A percentile compares a stretch with the other conserved stretches of the same genome.
phyloP scores from a whole-genome alignment of 768 basidiomycete species.

The Mycena vulgaris region DNA sequence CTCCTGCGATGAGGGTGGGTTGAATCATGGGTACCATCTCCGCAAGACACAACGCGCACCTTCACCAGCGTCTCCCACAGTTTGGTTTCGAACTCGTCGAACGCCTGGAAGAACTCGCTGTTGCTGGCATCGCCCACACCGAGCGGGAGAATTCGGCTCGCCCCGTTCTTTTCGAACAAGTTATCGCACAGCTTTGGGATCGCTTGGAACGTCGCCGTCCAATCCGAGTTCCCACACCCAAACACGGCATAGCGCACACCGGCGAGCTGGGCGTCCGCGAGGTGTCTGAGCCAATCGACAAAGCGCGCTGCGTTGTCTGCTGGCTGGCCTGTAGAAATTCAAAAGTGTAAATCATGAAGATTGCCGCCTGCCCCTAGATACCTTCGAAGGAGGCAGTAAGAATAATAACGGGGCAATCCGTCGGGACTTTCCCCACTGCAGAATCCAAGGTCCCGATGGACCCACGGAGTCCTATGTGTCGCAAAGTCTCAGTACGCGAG shows the following conservation, averaged over 20 bases:
- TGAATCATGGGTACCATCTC: background rate
- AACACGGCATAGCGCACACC: background rate
- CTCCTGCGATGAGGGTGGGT: background rate
- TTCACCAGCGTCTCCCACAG: background rate
- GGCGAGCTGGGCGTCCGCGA: background rate
- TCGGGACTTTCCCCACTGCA: constrained; percentile 52
- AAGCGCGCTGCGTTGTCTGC: background rate
- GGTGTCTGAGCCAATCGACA: background rate
- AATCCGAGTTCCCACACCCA: background rate
- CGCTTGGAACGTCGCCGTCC: background rate
- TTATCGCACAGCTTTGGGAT: background rate
- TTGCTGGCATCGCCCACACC: background rate
- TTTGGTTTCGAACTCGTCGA: background rate
- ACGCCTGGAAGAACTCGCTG: background rate
- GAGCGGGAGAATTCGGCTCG: background rate
- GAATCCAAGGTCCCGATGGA: constrained; percentile 58
- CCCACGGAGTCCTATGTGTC: constrained; percentile 53
- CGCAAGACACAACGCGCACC: background rate
- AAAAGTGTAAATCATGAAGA: no score
- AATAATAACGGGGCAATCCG: constrained; percentile 60
- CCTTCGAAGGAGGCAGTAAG: constrained; percentile 66
- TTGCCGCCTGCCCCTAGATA: background rate
- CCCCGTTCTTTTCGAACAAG: background rate
- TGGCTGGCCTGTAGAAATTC: background rate
- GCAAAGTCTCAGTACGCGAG: no score